phyloP scores from a whole-genome alignment of 2,329 filamentous ascomycete genomes.

The Zasmidium cellare region DNA sequence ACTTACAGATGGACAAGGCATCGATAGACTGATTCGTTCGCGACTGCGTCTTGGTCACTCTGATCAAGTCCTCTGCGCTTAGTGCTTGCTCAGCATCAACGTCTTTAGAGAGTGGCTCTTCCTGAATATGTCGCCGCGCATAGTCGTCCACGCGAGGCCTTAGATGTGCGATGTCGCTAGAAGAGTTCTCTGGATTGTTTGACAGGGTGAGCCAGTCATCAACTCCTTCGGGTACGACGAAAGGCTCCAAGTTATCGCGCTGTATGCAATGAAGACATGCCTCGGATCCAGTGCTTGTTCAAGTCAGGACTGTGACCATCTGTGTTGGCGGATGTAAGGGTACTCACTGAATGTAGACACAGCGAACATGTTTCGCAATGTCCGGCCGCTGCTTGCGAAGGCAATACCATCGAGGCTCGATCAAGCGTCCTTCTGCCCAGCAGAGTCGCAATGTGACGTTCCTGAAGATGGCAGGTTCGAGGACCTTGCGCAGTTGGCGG shows the following conservation, averaged over 20 bases:
- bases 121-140: background rate
- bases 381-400: conserved; percentile 18
- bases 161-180: background rate
- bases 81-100: background rate
- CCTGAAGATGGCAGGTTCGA: conserved; percentile 20
- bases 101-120: background rate
- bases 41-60: background rate
- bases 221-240: background rate
- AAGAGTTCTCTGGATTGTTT: background rate
- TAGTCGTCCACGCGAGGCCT: background rate
- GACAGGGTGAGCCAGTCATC: conserved; percentile 6
- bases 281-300: conserved; percentile 4
- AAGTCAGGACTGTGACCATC: background rate
- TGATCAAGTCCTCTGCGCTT: background rate
- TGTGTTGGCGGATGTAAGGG: background rate
- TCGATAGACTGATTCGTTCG: background rate
- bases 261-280: conserved; percentile 4
- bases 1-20: conserved; percentile 2
- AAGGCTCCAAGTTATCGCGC: background rate
- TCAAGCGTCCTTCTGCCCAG: conserved; percentile 17
- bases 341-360: conserved; percentile 15
- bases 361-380: conserved; percentile 20
- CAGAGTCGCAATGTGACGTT: conserved; percentile 20
- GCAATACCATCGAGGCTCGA: conserved; percentile 12
- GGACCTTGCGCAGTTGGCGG: conserved; percentile 15